Conservation (phyloP, 2,329 filamentous ascomycete species). For the Lasiodiplodia gonubiensis region DNA sequence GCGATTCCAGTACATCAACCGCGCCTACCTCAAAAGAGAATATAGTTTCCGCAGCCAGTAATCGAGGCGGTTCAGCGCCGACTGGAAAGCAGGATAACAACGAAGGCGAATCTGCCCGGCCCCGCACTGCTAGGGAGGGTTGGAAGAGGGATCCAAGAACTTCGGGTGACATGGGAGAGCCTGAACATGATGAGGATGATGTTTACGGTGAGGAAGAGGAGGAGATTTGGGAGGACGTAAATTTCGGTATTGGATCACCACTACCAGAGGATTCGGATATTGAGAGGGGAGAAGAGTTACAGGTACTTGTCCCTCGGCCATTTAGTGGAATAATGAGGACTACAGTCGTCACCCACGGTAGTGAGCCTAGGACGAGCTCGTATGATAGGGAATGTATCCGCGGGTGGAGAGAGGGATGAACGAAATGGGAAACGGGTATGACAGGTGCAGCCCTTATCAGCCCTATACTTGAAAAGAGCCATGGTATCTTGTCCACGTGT, state of each 20-base stretch:
- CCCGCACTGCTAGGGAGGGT: neutral
- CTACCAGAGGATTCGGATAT: neutral
- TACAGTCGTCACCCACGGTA: constrained; percentile 9
- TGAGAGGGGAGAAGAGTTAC: neutral
- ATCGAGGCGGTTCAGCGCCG: neutral
- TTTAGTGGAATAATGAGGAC: constrained; percentile 12
- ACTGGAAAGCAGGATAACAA: neutral
- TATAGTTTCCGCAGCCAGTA: neutral
- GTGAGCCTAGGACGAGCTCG: constrained; percentile 6
- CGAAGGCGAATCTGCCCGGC: neutral
- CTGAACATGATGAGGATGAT: neutral
- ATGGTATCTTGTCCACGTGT: neutral
- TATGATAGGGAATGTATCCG: constrained; percentile 19
- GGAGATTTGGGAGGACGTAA: neutral
- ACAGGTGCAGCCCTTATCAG: neutral
- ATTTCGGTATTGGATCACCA: neutral
- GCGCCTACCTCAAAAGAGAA: neutral
- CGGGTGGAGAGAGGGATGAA: neutral
- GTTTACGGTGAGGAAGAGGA: neutral
- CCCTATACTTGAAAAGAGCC: neutral
- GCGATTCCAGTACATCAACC: neutral
- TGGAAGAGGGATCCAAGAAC: neutral
- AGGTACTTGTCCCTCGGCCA: neutral
- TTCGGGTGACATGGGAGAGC: too few species aligned
- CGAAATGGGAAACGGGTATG: neutral